phyloP scores from a whole-genome alignment of 768 basidiomycete genomes.

The Guyanaporus albipodus region DNA sequence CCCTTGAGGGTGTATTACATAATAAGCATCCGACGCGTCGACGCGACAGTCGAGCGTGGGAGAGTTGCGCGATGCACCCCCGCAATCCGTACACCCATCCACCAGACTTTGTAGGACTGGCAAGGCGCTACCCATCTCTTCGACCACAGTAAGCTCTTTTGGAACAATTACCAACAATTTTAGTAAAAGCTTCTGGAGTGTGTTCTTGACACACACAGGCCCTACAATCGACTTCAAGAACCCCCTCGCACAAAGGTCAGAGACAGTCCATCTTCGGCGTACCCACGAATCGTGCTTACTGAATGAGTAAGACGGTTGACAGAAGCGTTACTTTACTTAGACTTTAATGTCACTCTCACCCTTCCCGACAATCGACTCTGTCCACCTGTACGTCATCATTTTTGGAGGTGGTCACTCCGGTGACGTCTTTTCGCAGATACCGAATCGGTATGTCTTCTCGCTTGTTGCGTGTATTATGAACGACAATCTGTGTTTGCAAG shows the following conservation, averaged over 20 bases:
- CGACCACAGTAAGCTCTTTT: slow-evolving; percentile 43
- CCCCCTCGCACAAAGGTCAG: slow-evolving; percentile 63
- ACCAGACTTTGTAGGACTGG: slow-evolving; percentile 60
- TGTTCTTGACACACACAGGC: slow-evolving; percentile 26
- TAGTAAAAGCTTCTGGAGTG: slow-evolving; percentile 21
- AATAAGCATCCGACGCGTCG: background rate
- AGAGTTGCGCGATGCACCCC: slow-evolving; percentile 41
- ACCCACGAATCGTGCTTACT: slow-evolving; percentile 2
- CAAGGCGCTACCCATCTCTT: slow-evolving; percentile 53
- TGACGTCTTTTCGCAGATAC: slow-evolving; percentile 44
- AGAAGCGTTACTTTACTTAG: slow-evolving; percentile 67
- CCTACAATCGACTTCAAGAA: slow-evolving; percentile 72
- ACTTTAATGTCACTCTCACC: slow-evolving; percentile 61
- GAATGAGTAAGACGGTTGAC: slow-evolving; percentile 65
- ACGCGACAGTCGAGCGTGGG: too few relatives aligned
- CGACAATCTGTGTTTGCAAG: slow-evolving; percentile 33
- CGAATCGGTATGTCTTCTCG: slow-evolving; percentile 52
- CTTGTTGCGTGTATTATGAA: background rate
- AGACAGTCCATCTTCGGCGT: background rate
- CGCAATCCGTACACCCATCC: slow-evolving; percentile 44
- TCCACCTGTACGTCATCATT: slow-evolving; percentile 62
- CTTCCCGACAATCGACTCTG: slow-evolving; percentile 75
- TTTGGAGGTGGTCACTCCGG: background rate
- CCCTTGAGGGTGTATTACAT: background rate
- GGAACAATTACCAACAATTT: slow-evolving; percentile 1